Percentiles rank a stretch among this genome's conserved stretches.
phyloP scores from a whole-genome alignment of 306 rosid species.

The Astragalus glycyphyllos region DNA sequence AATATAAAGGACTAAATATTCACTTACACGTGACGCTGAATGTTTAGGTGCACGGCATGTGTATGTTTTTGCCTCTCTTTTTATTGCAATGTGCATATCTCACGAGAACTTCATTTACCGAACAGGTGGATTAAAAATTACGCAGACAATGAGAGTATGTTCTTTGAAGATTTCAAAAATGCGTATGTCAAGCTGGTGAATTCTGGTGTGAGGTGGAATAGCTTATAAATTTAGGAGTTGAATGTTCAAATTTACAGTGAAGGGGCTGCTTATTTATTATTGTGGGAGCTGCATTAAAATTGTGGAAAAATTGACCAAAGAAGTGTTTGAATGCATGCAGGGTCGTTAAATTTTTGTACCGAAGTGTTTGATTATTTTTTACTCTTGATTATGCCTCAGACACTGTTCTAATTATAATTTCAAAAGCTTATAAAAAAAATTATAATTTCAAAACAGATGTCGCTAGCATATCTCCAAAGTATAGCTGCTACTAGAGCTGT shows the following conservation, averaged over 20 bases:
- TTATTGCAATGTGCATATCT: conserved; percentile 42
- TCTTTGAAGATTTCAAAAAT: conserved; percentile 84
- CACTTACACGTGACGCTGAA: conserved; percentile 26
- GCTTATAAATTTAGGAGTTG: conserved; percentile 43
- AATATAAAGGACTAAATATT: no score
- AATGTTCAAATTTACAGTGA: conserved; percentile 19
- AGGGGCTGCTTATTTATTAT: conserved; percentile 24
- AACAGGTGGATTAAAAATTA: conserved; percentile 85
- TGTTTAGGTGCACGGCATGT: conserved; percentile 37
- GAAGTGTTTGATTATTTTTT: background rate
- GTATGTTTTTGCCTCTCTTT: conserved; percentile 23
- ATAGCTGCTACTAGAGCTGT: no score
- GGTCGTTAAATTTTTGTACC: conserved; percentile 18
- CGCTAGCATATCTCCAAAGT: no score
- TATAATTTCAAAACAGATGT: no score
- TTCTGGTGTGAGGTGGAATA: conserved; percentile 84
- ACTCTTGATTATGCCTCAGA: no score
- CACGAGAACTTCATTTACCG: conserved; percentile 38
- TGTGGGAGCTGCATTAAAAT: conserved; percentile 3
- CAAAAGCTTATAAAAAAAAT: no score
- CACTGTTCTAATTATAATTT: no score
- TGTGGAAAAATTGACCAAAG: conserved; percentile 4
- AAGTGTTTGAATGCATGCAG: conserved; percentile 2
- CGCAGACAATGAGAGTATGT: conserved; percentile 67
- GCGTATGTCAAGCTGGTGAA: conserved; percentile 89